Base-by-base conservation (phyloP, 805 yeast genomes). In the Wickerhamomyces strasburgensis region DNA sequence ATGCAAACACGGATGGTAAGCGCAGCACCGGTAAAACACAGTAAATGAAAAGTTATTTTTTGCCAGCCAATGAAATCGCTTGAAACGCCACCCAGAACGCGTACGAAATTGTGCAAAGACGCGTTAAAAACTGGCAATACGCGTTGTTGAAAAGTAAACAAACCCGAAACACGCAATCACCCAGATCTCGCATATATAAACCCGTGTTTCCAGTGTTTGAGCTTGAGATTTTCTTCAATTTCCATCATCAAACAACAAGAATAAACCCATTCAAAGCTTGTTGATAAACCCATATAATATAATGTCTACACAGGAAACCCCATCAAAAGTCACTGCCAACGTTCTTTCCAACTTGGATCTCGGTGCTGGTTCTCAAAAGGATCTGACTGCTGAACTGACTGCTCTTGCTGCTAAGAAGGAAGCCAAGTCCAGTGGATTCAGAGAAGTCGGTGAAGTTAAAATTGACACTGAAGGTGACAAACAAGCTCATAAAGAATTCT, bases 261-360 rank as follows among this genome's bases (percentile, higher is more conserved):
- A 10, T 14, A 26, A 10, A 26, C 14, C n/a, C 29, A 13, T 26
- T 26, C 14, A 26, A 10, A 26, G 14, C 10, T 26, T 14, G 13
- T 13, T 26, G 6, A 28, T 11, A 28, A 6, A 28, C 7, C 14
- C n/a, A n/a, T n/a, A n/a, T n/a, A 28, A 17, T 23, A 34, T 30
- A 40, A 56, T 52, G 57, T 47, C 80, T 30, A 57, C 64, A 34
- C 72, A 78, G 63, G 78, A 79, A 71, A 84, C 95, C 14, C 86
- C 86, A 42, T 76, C 84, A 27, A 80, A 80, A 60, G 70, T 61
- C 41, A 69, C 84, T 39, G 84, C 85, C 31, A 61, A 59, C 41
- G 80, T 76, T 19, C 61, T 79, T 30, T 65, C 73, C 19, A 64
- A 63, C 53, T 66, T 80, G 37, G 79, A 75, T 47, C 57, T 79